Conservation (phyloP, 768 basidiomycete species). For the Mycena venus region DNA sequence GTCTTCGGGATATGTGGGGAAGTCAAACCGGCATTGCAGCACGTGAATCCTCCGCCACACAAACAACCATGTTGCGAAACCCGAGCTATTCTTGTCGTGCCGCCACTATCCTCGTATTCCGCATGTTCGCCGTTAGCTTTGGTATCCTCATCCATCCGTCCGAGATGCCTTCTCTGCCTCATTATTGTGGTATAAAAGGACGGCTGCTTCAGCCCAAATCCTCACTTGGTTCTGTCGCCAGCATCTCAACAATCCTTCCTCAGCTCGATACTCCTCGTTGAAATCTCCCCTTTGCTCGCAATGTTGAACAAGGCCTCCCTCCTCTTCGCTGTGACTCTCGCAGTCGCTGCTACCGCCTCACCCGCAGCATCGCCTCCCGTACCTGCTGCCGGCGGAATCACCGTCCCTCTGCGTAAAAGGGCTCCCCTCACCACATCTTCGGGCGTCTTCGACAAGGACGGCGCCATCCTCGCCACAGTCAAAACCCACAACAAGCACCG, state of each 20-base stretch:
- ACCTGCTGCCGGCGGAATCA: neutral
- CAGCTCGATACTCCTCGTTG: neutral
- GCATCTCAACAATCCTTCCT: neutral
- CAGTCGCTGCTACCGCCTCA: neutral
- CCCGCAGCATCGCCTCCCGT: neutral
- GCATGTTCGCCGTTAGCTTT: neutral
- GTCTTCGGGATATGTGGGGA: neutral
- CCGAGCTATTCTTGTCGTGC: neutral
- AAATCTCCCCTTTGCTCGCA: neutral
- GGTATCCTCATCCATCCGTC: too few species aligned
- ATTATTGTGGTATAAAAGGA: neutral
- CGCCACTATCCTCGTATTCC: neutral
- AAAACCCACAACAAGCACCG: slow-evolving; percentile 51
- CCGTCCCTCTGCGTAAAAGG: slow-evolving; percentile 28
- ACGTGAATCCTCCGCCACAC: neutral
- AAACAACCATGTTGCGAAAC: neutral
- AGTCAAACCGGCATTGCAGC: neutral
- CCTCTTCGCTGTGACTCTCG: slow-evolving; percentile 8
- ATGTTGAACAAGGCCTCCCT: slow-evolving; percentile 17
- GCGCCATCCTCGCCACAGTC: slow-evolving; percentile 25
- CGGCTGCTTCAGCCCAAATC: neutral
- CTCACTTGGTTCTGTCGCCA: neutral
- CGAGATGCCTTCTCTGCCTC: too few species aligned
- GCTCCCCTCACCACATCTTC: slow-evolving; percentile 15
- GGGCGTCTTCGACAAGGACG: slow-evolving; percentile 36